Conservation (phyloP, 208 protist species). For the Acanthamoeba castellanii region DNA sequence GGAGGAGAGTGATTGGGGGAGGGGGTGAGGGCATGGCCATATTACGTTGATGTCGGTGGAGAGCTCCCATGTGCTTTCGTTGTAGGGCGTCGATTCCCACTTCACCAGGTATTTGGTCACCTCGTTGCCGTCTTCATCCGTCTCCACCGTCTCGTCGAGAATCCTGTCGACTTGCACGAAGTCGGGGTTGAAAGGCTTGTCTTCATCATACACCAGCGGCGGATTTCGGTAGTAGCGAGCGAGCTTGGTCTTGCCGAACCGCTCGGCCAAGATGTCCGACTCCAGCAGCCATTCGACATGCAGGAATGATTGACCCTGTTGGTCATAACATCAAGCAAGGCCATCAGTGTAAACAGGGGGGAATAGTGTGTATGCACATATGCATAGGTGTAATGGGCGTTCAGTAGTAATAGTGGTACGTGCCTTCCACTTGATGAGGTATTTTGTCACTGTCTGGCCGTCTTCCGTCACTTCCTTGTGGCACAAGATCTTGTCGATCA, state of each 20-base stretch:
- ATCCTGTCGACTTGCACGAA: conserved; percentile 66
- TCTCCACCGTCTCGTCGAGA: not conserved
- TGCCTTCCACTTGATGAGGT: conserved; percentile 76
- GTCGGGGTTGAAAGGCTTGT: conserved; percentile 76
- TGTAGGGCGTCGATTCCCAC: conserved; percentile 86
- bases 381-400: not conserved
- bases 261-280: conserved; percentile 57
- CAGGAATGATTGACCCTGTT: conserved; percentile 67
- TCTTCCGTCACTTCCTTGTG: conserved; percentile 57
- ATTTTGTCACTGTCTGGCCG: conserved; percentile 5
- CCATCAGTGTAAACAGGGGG: not conserved
- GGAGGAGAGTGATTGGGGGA: not conserved
- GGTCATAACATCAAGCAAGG: not conserved
- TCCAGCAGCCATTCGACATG: conserved; percentile 63
- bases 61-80: conserved; percentile 88
- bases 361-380: not conserved
- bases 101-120: conserved; percentile 88
- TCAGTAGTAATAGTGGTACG: not conserved
- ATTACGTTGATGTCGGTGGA: conserved; percentile 79
- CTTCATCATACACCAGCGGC: conserved; percentile 45
- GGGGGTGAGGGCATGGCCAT: not conserved
- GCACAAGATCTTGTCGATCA: conserved; percentile 69
- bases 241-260: conserved; percentile 65
- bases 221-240: conserved; percentile 66
- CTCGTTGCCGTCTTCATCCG: not conserved